Base-by-base conservation (phyloP, 2,329 filamentous ascomycete genomes). In the Drechslerella coelobrocha region DNA sequence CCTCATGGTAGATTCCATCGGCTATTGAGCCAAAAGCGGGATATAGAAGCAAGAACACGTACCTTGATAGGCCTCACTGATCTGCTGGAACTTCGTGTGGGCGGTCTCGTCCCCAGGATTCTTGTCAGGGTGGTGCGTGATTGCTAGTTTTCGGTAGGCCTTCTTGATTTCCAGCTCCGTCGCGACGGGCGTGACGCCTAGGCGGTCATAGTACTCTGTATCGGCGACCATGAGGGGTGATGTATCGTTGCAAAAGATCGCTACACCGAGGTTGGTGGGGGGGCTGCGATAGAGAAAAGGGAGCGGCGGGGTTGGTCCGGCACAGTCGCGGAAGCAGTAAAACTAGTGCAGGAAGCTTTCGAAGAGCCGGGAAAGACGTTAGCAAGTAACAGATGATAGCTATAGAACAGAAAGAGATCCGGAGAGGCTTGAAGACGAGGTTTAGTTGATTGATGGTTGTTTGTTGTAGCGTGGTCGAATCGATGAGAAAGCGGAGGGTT, bases 151-250 rank as follows among this genome's bases (percentile, higher is more conserved):
- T 56, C 92, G 87, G 81, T 97, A 97, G 26, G 92, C 92, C 82
- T 96, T 96, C 81, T 97, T 97, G 81, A 97, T 97, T 79, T 97
- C 92, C 54, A 96, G 85, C 79, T 93, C 90, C 39, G 90, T 89
- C 27, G 92, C 93, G 61, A 89, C 91, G 74, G 91, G 88, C 81
- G 88, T 83, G 77, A 97, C 92, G 77, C 89, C 90, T 39, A 97
- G 84, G 75, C 86, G 87, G 80, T 96, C 92, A 81, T 81, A 47
- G 81, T 96, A 96, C 75, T 86, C 82, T 66, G 91, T 95, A 80
- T 96, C 91, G 76, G 89, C 89, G 76, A 94, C 91, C 91, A 95
- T 95, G 78, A n/a, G 65, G 47, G 45, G 23, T n/a, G 21, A 37
- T 53, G 39, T 62, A 14, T n/a, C 19, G 23, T 8, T 10, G 47